phyloP scores from a whole-genome alignment of 192 early-diverging fungal genomes.

The Backusella tuberculispora region DNA sequence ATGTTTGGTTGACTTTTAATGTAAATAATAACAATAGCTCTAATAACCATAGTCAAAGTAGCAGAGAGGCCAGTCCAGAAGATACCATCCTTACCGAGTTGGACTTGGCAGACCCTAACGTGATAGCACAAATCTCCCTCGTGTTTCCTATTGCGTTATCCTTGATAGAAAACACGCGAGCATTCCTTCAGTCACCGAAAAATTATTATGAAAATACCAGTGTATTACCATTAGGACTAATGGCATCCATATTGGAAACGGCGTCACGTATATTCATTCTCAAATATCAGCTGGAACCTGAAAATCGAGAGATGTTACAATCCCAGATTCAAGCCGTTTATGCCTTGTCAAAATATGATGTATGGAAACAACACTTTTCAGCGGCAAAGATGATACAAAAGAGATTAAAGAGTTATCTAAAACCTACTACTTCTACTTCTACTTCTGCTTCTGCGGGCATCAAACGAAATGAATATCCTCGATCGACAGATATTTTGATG shows the following conservation, averaged over 20 bases:
- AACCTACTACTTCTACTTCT: not conserved
- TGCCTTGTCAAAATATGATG: not conserved
- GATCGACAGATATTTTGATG: not conserved
- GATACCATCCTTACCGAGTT: not conserved
- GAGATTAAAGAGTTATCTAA: not conserved
- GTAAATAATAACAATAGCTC: not conserved
- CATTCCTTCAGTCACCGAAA: not conserved
- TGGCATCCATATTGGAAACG: not conserved
- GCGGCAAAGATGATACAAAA: slow-evolving; percentile 2
- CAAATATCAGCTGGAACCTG: slow-evolving; percentile 11
- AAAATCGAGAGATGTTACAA: not conserved
- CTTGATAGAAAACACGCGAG: not conserved
- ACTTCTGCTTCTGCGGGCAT: not conserved
- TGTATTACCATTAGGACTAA: not conserved
- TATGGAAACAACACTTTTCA: not conserved
- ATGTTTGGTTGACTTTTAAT: not conserved
- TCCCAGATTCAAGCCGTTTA: not conserved
- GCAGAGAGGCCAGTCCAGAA: not conserved
- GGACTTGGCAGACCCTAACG: not conserved
- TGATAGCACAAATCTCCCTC: not conserved
- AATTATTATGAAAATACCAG: not conserved
- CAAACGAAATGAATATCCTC: not conserved
- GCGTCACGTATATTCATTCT: slow-evolving; percentile 8
- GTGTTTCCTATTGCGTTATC: not conserved
- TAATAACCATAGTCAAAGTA: no score